Conservation (phyloP, 1,284 basidiomycete species). For the Puccinia triticina region DNA sequence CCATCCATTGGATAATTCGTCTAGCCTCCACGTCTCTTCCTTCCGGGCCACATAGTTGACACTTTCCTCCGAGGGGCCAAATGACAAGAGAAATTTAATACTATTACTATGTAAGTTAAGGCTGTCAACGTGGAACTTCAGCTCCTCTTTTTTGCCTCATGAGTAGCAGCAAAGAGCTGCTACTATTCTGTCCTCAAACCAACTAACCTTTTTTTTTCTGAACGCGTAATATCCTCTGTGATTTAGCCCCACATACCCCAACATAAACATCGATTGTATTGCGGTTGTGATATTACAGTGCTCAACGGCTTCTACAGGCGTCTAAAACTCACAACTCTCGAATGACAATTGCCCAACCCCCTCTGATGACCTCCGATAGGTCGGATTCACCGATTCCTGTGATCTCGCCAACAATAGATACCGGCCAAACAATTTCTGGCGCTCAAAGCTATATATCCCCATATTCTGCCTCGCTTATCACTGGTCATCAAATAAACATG, state of each 20-base stretch:
- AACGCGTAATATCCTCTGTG: not conserved
- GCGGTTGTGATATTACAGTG: not conserved
- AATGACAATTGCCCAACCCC: not conserved
- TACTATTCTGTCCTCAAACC: not conserved
- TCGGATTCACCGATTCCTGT: not conserved
- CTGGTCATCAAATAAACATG: not conserved
- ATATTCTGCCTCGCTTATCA: not conserved
- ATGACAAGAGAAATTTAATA: not conserved
- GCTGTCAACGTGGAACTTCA: not conserved
- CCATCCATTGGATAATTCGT: not conserved
- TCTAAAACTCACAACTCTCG: not conserved
- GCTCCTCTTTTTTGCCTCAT: not conserved
- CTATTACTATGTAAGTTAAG: not conserved
- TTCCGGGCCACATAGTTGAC: not conserved
- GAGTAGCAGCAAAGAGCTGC: not conserved
- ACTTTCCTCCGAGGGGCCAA: not conserved
- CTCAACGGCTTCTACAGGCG: not conserved
- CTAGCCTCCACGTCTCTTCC: not conserved
- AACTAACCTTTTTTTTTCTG: not conserved
- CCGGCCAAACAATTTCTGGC: not conserved
- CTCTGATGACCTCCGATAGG: not conserved
- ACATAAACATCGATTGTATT: not conserved
- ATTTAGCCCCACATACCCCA: not conserved
- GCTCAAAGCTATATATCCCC: conserved; percentile 4
- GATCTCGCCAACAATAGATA: not conserved